Conservation (phyloP, 2,329 filamentous ascomycete genomes). For the Ophiocordyceps camponoti-rufipedis region DNA sequence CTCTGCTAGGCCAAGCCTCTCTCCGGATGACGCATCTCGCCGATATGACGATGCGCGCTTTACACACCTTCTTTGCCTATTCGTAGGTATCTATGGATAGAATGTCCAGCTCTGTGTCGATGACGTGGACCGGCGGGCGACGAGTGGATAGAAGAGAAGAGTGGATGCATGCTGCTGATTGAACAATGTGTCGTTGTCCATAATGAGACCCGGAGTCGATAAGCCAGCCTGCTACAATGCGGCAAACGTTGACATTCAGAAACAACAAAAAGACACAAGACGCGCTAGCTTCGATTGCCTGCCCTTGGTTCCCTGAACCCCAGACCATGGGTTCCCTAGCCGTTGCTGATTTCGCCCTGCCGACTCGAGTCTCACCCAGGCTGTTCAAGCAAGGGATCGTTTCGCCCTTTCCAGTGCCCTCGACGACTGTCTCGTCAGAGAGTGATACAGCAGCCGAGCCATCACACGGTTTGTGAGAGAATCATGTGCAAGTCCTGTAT, state of each 20-base stretch:
- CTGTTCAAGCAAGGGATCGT: neutral
- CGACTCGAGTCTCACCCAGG: neutral
- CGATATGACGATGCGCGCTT: no score
- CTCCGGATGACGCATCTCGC: no score
- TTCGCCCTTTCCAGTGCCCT: neutral
- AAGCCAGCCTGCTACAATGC: neutral
- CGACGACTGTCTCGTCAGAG: neutral
- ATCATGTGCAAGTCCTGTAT: no score
- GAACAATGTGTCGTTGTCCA: neutral
- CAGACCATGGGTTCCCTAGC: neutral
- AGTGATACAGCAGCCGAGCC: no score
- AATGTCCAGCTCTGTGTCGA: no score
- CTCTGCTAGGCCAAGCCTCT: neutral
- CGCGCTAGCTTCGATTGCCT: neutral
- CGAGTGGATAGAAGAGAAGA: neutral
- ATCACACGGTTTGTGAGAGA: neutral
- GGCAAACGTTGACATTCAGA: neutral
- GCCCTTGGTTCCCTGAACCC: neutral
- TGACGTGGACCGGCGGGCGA: no score
- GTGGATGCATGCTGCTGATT: neutral
- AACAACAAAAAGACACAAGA: no score
- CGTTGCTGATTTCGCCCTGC: neutral
- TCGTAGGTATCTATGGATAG: no score
- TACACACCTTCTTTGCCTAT: no score
- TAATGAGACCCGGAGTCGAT: neutral